A percentile compares a stretch with the other conserved stretches of the same genome.
phyloP scores from a whole-genome alignment of 225 moss, liverwort and hornwort genomes.

The Lunularia cruciata region DNA sequence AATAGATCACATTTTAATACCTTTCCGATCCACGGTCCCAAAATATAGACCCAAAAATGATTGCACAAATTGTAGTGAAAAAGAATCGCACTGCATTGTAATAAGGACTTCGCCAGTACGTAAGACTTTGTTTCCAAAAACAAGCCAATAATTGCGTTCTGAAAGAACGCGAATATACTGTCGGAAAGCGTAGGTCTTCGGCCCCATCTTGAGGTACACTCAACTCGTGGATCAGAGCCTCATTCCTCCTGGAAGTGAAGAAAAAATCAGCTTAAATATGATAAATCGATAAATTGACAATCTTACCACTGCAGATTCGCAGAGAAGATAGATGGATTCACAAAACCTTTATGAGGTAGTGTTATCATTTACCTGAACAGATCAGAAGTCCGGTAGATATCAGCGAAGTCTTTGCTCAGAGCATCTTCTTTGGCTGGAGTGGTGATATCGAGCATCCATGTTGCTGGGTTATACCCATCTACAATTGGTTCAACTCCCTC shows the following conservation, averaged over 20 bases:
- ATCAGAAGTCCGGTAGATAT: constrained; percentile 35
- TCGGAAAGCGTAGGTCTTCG: constrained; percentile 40
- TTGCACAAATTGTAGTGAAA: constrained; percentile 35
- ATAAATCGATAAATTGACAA: no score
- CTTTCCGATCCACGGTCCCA: constrained; percentile 43
- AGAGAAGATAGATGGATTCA: no score
- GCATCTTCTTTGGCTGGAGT: constrained; percentile 30
- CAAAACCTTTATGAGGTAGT: neutral
- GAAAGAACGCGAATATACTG: constrained; percentile 24
- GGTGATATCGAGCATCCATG: constrained; percentile 50
- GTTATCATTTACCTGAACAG: constrained; percentile 28
- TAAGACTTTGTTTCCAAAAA: constrained; percentile 48
- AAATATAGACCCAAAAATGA: constrained; percentile 48
- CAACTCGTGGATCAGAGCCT: constrained; percentile 27
- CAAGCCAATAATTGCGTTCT: constrained; percentile 36
- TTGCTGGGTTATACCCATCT: constrained; percentile 51
- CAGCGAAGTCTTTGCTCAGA: constrained; percentile 37
- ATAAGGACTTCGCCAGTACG: constrained; percentile 52
- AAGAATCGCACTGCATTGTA: constrained; percentile 48
- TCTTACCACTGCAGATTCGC: neutral
- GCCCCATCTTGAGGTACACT: constrained; percentile 27
- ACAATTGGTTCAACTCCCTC: constrained; percentile 38
- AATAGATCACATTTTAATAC: neutral
- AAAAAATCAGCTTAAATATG: neutral
- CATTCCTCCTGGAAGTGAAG: constrained; percentile 27